phyloP scores from a whole-genome alignment of 2,329 filamentous ascomycete species.

The Trichoderma atrobrunneum region DNA sequence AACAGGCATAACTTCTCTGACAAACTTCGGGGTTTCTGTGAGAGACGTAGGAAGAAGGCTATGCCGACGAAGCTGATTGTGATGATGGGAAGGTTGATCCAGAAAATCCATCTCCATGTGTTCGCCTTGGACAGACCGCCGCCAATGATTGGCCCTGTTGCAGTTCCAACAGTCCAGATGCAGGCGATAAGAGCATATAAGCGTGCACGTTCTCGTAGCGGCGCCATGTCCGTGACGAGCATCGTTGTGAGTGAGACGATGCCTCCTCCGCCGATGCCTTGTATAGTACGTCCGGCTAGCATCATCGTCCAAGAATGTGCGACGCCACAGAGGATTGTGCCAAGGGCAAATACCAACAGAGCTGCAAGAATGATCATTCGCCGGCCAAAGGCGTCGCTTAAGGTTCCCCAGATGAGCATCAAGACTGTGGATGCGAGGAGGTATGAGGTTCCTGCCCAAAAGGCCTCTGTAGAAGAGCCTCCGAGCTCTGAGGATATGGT shows the following conservation, averaged over 20 bases:
- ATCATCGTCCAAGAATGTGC: neutral
- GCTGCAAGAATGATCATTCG: neutral
- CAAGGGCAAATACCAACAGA: neutral
- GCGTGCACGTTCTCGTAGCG: neutral
- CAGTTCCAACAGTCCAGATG: neutral
- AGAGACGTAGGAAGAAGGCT: neutral
- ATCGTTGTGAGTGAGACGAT: neutral
- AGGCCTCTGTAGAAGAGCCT: neutral
- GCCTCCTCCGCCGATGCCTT: neutral
- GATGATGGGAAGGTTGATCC: neutral
- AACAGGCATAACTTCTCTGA: neutral
- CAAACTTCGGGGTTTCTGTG: neutral
- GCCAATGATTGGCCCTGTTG: neutral
- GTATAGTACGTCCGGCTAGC: neutral
- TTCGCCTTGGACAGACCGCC: neutral
- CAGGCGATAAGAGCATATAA: neutral
- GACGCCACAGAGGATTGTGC: neutral
- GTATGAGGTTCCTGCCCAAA: neutral
- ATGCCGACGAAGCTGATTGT: neutral
- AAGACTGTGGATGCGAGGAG: neutral
- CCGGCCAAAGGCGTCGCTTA: neutral
- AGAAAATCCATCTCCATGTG: neutral
- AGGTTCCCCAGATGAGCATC: neutral
- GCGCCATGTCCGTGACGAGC: neutral
- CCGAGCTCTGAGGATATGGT: neutral